Evolutionary conservation across 2,329 filamentous ascomycete genomes (phyloP).

Genomic region (Monosporascus sp.): DNA sequence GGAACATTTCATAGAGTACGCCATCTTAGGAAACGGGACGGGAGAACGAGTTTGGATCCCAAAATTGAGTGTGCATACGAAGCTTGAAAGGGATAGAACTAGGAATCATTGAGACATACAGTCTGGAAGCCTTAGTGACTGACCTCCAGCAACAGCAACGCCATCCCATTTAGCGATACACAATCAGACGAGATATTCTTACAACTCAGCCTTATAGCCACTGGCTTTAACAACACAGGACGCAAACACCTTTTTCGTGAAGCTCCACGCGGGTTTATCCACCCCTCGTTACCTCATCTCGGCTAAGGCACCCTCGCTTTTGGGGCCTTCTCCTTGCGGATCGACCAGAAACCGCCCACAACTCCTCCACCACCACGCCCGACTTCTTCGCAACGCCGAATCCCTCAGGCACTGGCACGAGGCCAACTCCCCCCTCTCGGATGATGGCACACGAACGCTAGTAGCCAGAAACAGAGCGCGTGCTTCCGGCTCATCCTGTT

Average conservation of each 20-base stretch:
- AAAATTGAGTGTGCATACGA: too few species aligned
- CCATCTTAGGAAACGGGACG: too few species aligned
- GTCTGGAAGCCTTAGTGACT: too few species aligned
- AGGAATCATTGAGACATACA: too few species aligned
- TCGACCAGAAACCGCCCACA: constrained; percentile 1
- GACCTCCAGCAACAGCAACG: too few species aligned
- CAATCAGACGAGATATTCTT: too few species aligned
- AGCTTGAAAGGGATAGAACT: too few species aligned
- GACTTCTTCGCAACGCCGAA: not conserved
- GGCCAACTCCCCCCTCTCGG: not conserved
- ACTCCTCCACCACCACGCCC: not conserved
- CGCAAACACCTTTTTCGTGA: constrained; percentile 1
- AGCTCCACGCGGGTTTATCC: constrained; percentile 2
- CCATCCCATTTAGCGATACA: too few species aligned
- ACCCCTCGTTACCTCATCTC: constrained; percentile 1
- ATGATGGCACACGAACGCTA: constrained; percentile 1
- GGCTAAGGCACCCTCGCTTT: constrained; percentile 1
- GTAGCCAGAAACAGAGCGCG: constrained; percentile 3
- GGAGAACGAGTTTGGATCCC: too few species aligned
- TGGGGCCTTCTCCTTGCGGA: not conserved
- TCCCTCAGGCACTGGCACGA: not conserved
- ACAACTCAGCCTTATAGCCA: not conserved
- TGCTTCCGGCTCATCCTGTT: constrained; percentile 2
- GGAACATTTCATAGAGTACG: too few species aligned
- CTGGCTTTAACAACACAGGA: not conserved